Percentiles rank a stretch among this genome's conserved stretches.
phyloP scores from a whole-genome alignment of 2,329 filamentous ascomycete species.

The Alternaria metachromatica region DNA sequence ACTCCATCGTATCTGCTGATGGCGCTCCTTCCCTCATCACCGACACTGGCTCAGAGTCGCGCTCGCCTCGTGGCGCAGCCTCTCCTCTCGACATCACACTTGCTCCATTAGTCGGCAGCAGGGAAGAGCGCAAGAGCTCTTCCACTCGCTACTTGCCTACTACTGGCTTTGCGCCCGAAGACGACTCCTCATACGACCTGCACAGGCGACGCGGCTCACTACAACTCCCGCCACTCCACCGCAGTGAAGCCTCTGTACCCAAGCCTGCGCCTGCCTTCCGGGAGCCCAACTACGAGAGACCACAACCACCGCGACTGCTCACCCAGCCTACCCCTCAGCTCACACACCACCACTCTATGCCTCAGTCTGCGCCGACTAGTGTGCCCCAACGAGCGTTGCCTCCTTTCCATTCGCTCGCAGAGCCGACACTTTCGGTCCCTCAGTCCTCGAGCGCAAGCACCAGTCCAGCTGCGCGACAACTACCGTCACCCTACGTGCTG shows the following conservation, averaged over 20 bases:
- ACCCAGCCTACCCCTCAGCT: slow-evolving; percentile 41
- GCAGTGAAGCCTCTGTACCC: slow-evolving; percentile 19
- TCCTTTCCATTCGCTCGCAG: slow-evolving; percentile 41
- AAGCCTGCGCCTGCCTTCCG: slow-evolving; percentile 23
- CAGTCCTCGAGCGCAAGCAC: slow-evolving; percentile 26
- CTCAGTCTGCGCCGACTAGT: slow-evolving; percentile 32
- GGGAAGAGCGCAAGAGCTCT: slow-evolving; percentile 48
- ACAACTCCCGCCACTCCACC: slow-evolving; percentile 44
- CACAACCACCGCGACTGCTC: slow-evolving; percentile 39
- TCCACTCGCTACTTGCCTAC: slow-evolving; percentile 46
- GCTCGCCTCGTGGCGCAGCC: slow-evolving; percentile 55
- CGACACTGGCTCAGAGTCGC: slow-evolving; percentile 61
- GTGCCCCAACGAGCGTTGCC: slow-evolving; percentile 40
- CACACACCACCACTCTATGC: slow-evolving; percentile 42
- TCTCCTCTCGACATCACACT: slow-evolving; percentile 55
- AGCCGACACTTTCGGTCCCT: slow-evolving; percentile 36
- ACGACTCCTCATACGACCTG: slow-evolving; percentile 36
- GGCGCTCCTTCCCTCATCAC: slow-evolving; percentile 73
- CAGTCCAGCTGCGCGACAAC: slow-evolving; percentile 42
- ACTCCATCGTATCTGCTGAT: slow-evolving; percentile 69
- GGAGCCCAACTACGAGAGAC: slow-evolving; percentile 35
- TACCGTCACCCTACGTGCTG: slow-evolving; percentile 39
- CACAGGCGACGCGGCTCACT: slow-evolving; percentile 42
- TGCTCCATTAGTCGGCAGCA: slow-evolving; percentile 43
- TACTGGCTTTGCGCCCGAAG: slow-evolving; percentile 48